Percentiles rank a stretch among this genome's conserved stretches.
Evolutionary conservation across 495 filamentous ascomycete species (phyloP).

Genomic region (Neurospora sp.): DNA sequence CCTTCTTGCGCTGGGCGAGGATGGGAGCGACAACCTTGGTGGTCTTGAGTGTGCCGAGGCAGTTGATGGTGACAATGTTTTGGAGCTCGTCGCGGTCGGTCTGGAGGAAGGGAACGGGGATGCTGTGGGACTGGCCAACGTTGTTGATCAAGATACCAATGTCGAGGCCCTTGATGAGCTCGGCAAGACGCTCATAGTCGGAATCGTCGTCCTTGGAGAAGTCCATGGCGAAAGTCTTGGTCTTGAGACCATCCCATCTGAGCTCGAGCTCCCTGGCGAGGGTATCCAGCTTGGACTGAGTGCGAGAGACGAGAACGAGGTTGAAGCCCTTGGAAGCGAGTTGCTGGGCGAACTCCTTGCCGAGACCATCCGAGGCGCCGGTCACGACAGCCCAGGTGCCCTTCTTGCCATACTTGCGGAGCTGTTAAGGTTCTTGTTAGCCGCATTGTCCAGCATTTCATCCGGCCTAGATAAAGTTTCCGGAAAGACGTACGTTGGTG

Average conservation of each 20-base stretch:
- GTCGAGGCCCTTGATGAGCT: slow-evolving; percentile 60
- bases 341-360: slow-evolving; percentile 90
- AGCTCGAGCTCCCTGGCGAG: slow-evolving; percentile 65
- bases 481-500: slow-evolving; percentile 36
- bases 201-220: slow-evolving; percentile 65
- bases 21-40: slow-evolving; percentile 77
- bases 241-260: slow-evolving; percentile 47
- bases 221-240: slow-evolving; percentile 80
- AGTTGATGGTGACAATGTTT: slow-evolving; percentile 92
- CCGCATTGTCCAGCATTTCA: background rate
- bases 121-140: slow-evolving; percentile 85
- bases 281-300: slow-evolving; percentile 72
- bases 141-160: slow-evolving; percentile 92
- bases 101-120: slow-evolving; percentile 79
- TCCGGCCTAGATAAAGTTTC: too few relatives aligned
- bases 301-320: slow-evolving; percentile 86
- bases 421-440: slow-evolving; percentile 36
- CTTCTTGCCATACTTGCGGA: slow-evolving; percentile 80
- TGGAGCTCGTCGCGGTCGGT: slow-evolving; percentile 69
- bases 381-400: slow-evolving; percentile 94
- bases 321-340: slow-evolving; percentile 90
- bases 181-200: slow-evolving; percentile 64
- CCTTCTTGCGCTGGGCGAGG: slow-evolving; percentile 71
- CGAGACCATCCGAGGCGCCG: slow-evolving; percentile 91
- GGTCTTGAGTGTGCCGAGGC: slow-evolving; percentile 73